Conservation (phyloP, 2,329 filamentous ascomycete species). For the Fusarium guadeloupense region DNA sequence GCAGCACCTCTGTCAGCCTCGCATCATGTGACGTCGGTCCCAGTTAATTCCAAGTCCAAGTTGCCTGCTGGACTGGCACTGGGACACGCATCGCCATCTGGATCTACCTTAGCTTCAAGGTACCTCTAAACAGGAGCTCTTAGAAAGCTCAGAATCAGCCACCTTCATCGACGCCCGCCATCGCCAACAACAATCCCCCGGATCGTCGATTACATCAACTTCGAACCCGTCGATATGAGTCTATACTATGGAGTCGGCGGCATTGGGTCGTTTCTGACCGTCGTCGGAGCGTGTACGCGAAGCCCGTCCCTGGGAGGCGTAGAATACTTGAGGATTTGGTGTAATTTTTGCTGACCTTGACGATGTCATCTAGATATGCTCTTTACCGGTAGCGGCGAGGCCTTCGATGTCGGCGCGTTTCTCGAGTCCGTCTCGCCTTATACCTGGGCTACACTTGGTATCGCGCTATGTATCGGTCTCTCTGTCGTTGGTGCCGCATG, state of each 20-base stretch:
- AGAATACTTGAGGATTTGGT: slow-evolving; percentile 5
- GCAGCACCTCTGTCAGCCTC: slow-evolving; percentile 30
- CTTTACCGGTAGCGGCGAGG: slow-evolving; percentile 94
- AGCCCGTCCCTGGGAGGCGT: slow-evolving; percentile 10
- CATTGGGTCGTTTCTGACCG: slow-evolving; percentile 71
- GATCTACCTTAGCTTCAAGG: slow-evolving; percentile 35
- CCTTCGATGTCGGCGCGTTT: slow-evolving; percentile 96
- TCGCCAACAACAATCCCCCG: slow-evolving; percentile 29
- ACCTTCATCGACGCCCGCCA: slow-evolving; percentile 31
- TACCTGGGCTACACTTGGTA: slow-evolving; percentile 90
- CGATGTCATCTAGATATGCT: slow-evolving; percentile 81
- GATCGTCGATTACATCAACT: slow-evolving; percentile 37
- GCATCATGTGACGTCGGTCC: slow-evolving; percentile 51
- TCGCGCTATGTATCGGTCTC: slow-evolving; percentile 92
- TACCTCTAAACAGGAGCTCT: slow-evolving; percentile 44
- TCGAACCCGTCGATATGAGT: slow-evolving; percentile 67
- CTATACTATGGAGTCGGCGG: slow-evolving; percentile 75
- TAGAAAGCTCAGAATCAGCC: slow-evolving; percentile 41
- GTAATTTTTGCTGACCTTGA: slow-evolving; percentile 29
- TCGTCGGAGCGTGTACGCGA: slow-evolving; percentile 82
- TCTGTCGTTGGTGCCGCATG: slow-evolving; percentile 98
- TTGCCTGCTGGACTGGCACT: slow-evolving; percentile 35
- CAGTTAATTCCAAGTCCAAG: slow-evolving; percentile 27
- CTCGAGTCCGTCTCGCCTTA: slow-evolving; percentile 94
- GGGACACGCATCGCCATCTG: slow-evolving; percentile 40